Percentiles rank a stretch among this genome's conserved stretches.
Evolutionary conservation across 139 green algal species (phyloP).

Genomic region (Pseudopediastrum boryanum): DNA sequence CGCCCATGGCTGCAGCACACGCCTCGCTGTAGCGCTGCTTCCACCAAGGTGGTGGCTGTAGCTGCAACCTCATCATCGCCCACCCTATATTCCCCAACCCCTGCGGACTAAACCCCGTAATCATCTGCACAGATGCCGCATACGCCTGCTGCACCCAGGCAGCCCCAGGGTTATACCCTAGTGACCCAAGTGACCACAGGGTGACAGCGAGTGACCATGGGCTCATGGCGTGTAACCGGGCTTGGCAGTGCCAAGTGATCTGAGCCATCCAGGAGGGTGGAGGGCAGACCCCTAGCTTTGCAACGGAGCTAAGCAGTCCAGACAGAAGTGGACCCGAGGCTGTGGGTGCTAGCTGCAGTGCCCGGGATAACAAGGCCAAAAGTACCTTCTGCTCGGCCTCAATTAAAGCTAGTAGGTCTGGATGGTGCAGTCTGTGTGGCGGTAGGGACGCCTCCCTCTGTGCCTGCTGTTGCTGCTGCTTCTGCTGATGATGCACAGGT

Average conservation of each 20-base stretch:
- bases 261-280: too few relatives aligned
- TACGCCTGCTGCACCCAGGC: constrained; percentile 1
- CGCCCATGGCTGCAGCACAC: background rate
- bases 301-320: background rate
- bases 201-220: too few relatives aligned
- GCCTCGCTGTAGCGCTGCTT: background rate
- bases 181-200: background rate
- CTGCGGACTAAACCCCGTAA: background rate
- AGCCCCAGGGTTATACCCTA: background rate
- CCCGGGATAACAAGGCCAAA: background rate
- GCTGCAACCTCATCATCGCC: background rate
- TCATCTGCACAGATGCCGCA: background rate
- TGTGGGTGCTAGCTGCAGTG: background rate
- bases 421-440: constrained; percentile 1
- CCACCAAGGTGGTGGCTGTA: background rate
- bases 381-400: background rate
- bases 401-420: background rate
- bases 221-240: too few relatives aligned
- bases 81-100: too few relatives aligned
- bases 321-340: background rate
- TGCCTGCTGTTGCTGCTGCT: background rate
- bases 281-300: constrained; percentile 1
- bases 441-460: background rate
- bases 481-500: constrained; percentile 1
- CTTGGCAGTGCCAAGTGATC: too few relatives aligned